Conservation (phyloP, 305 asterid genomes). For the Solanum hybrid region DNA sequence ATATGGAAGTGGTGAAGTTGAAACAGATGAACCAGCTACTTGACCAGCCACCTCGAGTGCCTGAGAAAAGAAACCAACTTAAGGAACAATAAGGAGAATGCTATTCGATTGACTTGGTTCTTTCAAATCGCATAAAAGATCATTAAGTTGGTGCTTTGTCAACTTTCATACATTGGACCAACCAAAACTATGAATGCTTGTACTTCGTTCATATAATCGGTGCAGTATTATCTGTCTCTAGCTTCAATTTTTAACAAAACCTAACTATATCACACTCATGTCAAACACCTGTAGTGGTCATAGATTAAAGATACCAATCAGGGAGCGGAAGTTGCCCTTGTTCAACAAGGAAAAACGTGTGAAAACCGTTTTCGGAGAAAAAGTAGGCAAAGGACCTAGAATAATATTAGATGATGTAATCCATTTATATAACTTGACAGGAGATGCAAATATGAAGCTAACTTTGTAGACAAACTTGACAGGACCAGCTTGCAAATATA, state of each 20-base stretch:
- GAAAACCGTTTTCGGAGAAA: background rate
- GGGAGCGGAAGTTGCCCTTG: background rate
- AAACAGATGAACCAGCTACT: slow-evolving; percentile 83
- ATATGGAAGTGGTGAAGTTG: slow-evolving; percentile 92
- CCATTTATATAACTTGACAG: background rate
- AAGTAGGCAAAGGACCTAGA: background rate
- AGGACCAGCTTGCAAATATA: background rate
- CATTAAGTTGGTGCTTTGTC: background rate
- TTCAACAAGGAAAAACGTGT: background rate
- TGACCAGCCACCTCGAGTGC: slow-evolving; percentile 98
- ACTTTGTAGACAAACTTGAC: background rate
- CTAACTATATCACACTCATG: background rate
- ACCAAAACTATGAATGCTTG: background rate
- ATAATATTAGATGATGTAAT: background rate
- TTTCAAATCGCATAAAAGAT: background rate
- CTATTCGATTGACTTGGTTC: background rate
- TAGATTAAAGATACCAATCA: background rate
- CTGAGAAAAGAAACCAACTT: slow-evolving; percentile 29
- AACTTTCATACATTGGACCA: background rate
- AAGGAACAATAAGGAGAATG: background rate
- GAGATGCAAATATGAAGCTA: background rate
- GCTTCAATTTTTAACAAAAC: background rate
- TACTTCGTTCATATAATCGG: background rate
- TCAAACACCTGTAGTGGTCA: background rate
- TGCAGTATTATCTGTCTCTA: background rate